Evolutionary conservation across 2,329 filamentous ascomycete species (phyloP).

Genomic region (Cercospora brassicicola): DNA sequence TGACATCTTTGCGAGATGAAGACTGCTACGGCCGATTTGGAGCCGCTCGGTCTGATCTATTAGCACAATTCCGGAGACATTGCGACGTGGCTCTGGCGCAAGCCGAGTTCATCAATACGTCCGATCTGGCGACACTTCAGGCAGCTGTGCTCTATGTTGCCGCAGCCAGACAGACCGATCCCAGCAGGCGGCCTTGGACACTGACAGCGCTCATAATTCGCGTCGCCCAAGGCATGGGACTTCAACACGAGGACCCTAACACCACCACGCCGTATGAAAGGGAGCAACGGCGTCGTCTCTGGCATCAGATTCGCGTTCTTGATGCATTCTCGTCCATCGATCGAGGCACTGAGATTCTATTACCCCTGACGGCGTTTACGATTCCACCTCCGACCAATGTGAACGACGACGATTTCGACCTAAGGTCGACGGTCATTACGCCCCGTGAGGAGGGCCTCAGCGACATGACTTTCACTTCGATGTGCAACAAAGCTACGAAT

Average conservation of each 20-base stretch:
- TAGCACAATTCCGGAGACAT: constrained; percentile 29
- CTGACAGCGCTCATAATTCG: constrained; percentile 34
- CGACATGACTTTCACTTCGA: constrained; percentile 34
- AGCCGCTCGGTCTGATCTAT: constrained; percentile 21
- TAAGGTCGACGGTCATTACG: constrained; percentile 23
- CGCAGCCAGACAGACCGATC: constrained; percentile 30
- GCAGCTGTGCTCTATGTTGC: constrained; percentile 33
- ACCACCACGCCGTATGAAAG: constrained; percentile 31
- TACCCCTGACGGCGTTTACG: constrained; percentile 27
- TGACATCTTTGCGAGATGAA: constrained; percentile 34
- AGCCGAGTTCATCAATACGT: constrained; percentile 37
- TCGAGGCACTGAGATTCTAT: constrained; percentile 34
- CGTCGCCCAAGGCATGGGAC: constrained; percentile 35
- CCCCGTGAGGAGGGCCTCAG: constrained; percentile 25
- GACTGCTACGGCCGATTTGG: constrained; percentile 30
- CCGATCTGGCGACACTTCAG: constrained; percentile 36
- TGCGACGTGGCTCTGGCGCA: constrained; percentile 35
- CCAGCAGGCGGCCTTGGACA: constrained; percentile 36
- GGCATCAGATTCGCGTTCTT: constrained; percentile 36
- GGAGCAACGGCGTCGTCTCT: constrained; percentile 37
- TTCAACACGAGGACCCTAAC: constrained; percentile 33
- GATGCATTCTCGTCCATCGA: constrained; percentile 36
- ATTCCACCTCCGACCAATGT: constrained; percentile 33
- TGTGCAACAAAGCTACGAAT: constrained; percentile 19
- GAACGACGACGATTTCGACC: constrained; percentile 37